Evolutionary conservation across 805 yeast species (phyloP), one percentile per base, ranked within the genome.

Genomic region (Cyberlindnera bimundalis): DNA sequence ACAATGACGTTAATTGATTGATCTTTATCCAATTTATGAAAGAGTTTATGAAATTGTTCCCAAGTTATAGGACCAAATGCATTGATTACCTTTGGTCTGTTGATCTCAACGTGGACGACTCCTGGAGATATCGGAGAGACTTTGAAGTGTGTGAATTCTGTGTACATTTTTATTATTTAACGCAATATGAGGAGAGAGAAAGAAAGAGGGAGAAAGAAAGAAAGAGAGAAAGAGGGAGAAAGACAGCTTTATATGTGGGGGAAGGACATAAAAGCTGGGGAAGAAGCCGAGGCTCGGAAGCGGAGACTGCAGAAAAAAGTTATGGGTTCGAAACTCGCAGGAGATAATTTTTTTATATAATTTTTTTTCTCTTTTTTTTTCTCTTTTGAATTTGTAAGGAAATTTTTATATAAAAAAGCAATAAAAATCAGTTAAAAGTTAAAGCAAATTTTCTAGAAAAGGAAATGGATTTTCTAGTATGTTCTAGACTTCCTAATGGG

Each of bases 41-140:
- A 67, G 8, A 81, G 61, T 5, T 60, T 63, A 35, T 70, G 64
- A 55, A 74, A 82, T 44, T 81, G 79, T 17, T 64, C 59, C 81
- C 85, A 84, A 14, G 80, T 71, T 29, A 52, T 61, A 42, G 68
- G 70, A 39, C 71, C 64, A 56, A 78, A 77, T 0, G 88, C 80
- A 54, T 84, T 84, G 44, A 77, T 65, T 2, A 65, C 60, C 49
- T 68, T 64, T 5, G 87, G 84, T 42, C 84, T 74, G 60, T 81
- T 78, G 60, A 81, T 64, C 55, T 77, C 73, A 16, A 84, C 72
- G 41, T 78, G 81, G 19, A 71, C 66, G 17, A 82, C 71, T 4
- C 60, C 52, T 49, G 65, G 24, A 12, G 43, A 24, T 11, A 41
- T 15, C 1, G 33, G 35, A 2, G 48, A 27, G 15, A 54, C 53